A percentile compares a stretch with the other conserved stretches of the same genome.
These are phyloP conservation scores for Phragmites australis DNA, from an alignment of 176 grass and related monocot species.

Conservation along the genomic window DNA sequence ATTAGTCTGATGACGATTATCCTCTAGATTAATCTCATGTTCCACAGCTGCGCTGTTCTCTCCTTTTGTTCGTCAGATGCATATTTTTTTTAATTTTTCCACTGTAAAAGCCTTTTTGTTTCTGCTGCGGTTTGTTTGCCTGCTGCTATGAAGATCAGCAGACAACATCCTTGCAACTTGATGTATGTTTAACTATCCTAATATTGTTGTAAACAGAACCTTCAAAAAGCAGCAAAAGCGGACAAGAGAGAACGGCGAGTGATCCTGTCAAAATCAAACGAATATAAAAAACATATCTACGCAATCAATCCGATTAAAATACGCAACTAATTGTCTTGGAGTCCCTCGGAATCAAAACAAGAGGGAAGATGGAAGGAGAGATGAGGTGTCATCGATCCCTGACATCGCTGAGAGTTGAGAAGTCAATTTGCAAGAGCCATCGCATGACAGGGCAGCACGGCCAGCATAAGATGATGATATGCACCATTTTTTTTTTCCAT, in stretches of 20 bases:
- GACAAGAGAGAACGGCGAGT: constrained; percentile 17
- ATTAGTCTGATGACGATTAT: constrained; percentile 21
- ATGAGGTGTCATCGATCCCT: not conserved
- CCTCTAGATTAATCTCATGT: not conserved
- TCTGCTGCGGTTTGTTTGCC: not conserved
- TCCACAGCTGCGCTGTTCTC: not conserved
- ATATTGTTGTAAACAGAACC: not conserved
- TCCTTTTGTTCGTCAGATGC: constrained; percentile 6
- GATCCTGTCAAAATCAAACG: not conserved
- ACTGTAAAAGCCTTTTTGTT: not conserved
- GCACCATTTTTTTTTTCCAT: not conserved
- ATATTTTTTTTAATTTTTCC: not conserved
- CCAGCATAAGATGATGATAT: not conserved
- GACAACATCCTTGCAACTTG: not conserved
- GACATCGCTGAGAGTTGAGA: not conserved
- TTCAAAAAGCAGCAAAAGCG: not conserved
- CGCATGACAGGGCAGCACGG: not conserved
- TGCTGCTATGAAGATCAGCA: not conserved
- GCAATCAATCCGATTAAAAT: not conserved
- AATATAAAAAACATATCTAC: not conserved
- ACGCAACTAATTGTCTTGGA: constrained; percentile 6
- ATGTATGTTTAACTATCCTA: not conserved
- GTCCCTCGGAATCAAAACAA: constrained; percentile 47
- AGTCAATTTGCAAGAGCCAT: constrained; percentile 20
- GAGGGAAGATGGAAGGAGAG: not conserved